These are phyloP conservation scores for Xerocomellus intermedius DNA, from an alignment of 768 basidiomycete genomes.

Conservation along the genomic window DNA sequence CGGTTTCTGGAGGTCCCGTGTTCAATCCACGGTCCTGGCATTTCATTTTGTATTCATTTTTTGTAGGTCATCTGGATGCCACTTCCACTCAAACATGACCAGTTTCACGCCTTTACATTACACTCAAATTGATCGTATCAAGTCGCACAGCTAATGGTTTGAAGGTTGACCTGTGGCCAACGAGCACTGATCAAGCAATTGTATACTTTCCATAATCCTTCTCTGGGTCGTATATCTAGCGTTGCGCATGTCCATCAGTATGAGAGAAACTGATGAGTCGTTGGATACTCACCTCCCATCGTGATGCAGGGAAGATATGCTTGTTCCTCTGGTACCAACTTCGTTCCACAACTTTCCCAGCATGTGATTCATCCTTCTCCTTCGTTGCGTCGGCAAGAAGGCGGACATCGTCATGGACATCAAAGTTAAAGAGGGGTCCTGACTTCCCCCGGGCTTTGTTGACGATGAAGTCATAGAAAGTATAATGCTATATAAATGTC, in stretches of 20 bases:
- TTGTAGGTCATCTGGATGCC: background rate
- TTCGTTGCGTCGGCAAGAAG: slow-evolving; percentile 90
- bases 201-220: slow-evolving; percentile 93
- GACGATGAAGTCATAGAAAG: slow-evolving; percentile 97
- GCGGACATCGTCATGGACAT: slow-evolving; percentile 98
- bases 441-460: slow-evolving; percentile 99
- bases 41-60: slow-evolving; percentile 3
- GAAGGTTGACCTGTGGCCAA: background rate
- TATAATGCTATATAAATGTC: slow-evolving; percentile 71
- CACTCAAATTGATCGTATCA: background rate
- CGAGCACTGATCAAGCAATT: slow-evolving; percentile 44
- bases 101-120: background rate
- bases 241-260: background rate
- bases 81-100: background rate
- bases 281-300: slow-evolving; percentile 78
- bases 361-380: slow-evolving; percentile 98
- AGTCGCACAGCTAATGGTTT: background rate
- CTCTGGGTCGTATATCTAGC: slow-evolving; percentile 87
- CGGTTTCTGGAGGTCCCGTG: slow-evolving; percentile 44
- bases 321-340: slow-evolving; percentile 96
- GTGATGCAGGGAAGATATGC: slow-evolving; percentile 94
- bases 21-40: slow-evolving; percentile 58
- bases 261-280: background rate
- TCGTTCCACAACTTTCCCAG: slow-evolving; percentile 96
- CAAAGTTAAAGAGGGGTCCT: slow-evolving; percentile 96